Evolutionary conservation across 2,329 filamentous ascomycete genomes (phyloP).

Genomic region (Talaromyces sp.): DNA sequence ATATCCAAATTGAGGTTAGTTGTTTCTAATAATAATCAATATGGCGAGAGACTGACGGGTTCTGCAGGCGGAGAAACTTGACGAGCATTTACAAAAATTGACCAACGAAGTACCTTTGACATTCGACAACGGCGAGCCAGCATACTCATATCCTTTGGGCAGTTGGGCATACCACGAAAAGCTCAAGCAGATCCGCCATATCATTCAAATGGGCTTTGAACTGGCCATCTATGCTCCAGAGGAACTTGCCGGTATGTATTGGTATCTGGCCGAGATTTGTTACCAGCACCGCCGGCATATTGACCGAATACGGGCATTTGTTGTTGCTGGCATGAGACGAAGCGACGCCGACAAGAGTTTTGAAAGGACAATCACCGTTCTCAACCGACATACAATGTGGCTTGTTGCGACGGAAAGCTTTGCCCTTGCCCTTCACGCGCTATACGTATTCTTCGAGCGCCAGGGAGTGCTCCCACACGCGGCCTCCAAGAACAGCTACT

Average conservation of each 20-base stretch:
- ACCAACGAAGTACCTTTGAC: constrained; percentile 58
- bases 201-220: constrained; percentile 90
- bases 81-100: constrained; percentile 59
- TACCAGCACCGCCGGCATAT: constrained; percentile 64
- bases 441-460: constrained; percentile 64
- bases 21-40: neutral
- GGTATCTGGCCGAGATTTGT: constrained; percentile 73
- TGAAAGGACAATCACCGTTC: constrained; percentile 42
- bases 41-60: neutral
- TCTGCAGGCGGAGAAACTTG: constrained; percentile 59
- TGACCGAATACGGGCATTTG: constrained; percentile 67
- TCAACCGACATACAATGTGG: constrained; percentile 60
- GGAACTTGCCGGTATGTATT: constrained; percentile 85
- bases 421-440: constrained; percentile 47
- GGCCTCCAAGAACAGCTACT: constrained; percentile 56
- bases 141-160: constrained; percentile 68
- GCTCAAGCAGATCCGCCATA: constrained; percentile 78
- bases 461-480: constrained; percentile 45
- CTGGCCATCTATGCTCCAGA: constrained; percentile 82
- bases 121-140: constrained; percentile 49
- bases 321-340: constrained; percentile 33
- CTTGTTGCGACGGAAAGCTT: constrained; percentile 57
- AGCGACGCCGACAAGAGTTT: constrained; percentile 27
- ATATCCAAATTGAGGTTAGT: constrained; percentile 68
- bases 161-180: constrained; percentile 92